Percentiles rank a stretch among this genome's conserved stretches.
Evolutionary conservation across 2,329 filamentous ascomycete genomes (phyloP).

Genomic region (Xylariaceae sp.): DNA sequence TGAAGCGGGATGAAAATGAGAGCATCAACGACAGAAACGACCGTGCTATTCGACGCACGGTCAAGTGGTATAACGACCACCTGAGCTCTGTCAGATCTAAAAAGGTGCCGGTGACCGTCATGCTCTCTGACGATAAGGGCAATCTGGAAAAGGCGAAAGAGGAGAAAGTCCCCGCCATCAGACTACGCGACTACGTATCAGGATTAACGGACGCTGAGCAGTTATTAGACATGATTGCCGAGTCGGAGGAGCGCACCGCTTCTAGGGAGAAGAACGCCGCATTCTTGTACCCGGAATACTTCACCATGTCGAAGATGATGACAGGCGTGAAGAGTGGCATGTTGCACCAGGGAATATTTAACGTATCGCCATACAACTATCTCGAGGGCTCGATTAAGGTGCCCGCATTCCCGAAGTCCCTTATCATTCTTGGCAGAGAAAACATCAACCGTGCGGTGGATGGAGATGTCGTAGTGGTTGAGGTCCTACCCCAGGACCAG

Average conservation of each 20-base stretch:
- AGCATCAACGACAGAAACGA: conserved; percentile 96
- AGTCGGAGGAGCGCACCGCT: conserved; percentile 63
- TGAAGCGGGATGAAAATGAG: conserved; percentile 69
- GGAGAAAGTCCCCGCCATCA: conserved; percentile 66
- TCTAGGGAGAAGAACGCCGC: conserved; percentile 59
- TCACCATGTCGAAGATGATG: conserved; percentile 84
- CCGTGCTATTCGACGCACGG: conserved; percentile 77
- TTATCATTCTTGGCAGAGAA: conserved; percentile 84
- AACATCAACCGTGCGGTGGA: conserved; percentile 94
- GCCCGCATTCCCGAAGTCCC: conserved; percentile 79
- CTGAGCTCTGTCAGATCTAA: conserved; percentile 59
- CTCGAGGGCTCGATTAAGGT: conserved; percentile 89
- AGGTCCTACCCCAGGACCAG: conserved; percentile 87
- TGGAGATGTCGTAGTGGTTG: conserved; percentile 87
- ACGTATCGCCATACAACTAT: conserved; percentile 96
- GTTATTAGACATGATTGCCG: conserved; percentile 88
- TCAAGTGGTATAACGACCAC: conserved; percentile 86
- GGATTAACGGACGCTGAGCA: conserved; percentile 78
- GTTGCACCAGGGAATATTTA: conserved; percentile 91
- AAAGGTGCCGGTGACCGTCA: conserved; percentile 70
- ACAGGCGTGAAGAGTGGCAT: conserved; percentile 85
- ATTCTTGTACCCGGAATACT: conserved; percentile 85
- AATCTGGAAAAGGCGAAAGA: conserved; percentile 76
- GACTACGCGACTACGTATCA: conserved; percentile 71
- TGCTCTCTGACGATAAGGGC: conserved; percentile 89